Percentiles rank a stretch among this genome's conserved stretches.
Conservation (phyloP, 441 rosid genomes). For the Gossypium schwendimanii region DNA sequence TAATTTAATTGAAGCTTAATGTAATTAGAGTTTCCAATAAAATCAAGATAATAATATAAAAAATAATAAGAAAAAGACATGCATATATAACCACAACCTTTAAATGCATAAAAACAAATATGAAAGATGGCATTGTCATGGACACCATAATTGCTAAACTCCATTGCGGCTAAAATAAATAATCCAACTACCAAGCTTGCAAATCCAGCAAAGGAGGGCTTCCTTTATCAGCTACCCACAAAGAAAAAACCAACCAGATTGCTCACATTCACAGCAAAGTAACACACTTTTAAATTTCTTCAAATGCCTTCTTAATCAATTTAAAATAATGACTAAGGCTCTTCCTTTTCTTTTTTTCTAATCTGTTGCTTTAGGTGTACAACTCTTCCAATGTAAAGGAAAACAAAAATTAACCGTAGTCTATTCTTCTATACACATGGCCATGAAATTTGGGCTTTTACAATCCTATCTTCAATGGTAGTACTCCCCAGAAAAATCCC, state of each 20-base stretch:
- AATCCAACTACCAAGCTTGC: constrained; percentile 27
- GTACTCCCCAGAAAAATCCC: constrained; percentile 2
- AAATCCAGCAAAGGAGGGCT: constrained; percentile 37
- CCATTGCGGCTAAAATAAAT: constrained; percentile 9
- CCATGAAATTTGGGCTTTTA: constrained; percentile 27
- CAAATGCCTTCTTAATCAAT: constrained; percentile 2
- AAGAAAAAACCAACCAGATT: constrained; percentile 18
- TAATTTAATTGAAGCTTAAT: no score
- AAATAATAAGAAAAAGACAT: neutral
- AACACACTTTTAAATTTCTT: constrained; percentile 2
- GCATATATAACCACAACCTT: neutral
- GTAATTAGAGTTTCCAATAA: no score
- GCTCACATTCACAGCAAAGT: constrained; percentile 27
- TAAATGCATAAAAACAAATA: neutral
- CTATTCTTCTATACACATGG: constrained; percentile 12
- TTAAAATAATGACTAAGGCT: neutral
- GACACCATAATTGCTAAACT: constrained; percentile 18
- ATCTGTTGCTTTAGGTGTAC: constrained; percentile 19
- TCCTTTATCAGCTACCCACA: constrained; percentile 12
- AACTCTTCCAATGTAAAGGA: neutral
- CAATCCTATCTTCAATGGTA: constrained; percentile 12
- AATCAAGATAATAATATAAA: neutral
- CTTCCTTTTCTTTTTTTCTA: constrained; percentile 6
- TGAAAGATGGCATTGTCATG: neutral
- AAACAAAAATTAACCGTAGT: neutral